Evolutionary conservation across 2,329 filamentous ascomycete genomes (phyloP).

Genomic region (Aureobasidium pullulans): DNA sequence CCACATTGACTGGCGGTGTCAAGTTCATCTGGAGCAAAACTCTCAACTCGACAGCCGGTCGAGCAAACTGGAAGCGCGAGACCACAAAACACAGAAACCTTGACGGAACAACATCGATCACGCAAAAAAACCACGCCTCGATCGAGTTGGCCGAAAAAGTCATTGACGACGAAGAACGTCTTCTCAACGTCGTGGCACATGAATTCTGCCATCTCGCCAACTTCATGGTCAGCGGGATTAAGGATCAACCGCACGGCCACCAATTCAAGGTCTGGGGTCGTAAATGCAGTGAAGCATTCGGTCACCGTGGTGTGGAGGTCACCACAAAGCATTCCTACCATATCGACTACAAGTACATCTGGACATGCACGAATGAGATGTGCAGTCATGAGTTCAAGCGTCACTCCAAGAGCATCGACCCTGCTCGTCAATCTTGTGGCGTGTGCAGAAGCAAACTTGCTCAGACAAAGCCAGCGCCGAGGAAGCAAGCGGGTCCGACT

Average conservation of each 20-base stretch:
- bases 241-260: conserved; percentile 70
- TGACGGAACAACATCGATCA: background rate
- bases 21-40: conserved; percentile 67
- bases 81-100: conserved; percentile 28
- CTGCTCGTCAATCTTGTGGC: conserved; percentile 64
- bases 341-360: conserved; percentile 89
- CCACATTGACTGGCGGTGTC: conserved; percentile 60
- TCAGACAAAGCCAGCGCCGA: conserved; percentile 73
- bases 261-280: conserved; percentile 74
- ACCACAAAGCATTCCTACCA: conserved; percentile 86
- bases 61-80: conserved; percentile 44
- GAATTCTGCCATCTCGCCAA: conserved; percentile 94
- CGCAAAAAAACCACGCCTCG: conserved; percentile 49
- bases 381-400: conserved; percentile 71
- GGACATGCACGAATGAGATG: conserved; percentile 54
- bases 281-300: conserved; percentile 52
- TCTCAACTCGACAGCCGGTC: conserved; percentile 71
- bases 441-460: conserved; percentile 60
- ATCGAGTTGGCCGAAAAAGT: conserved; percentile 89
- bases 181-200: conserved; percentile 89
- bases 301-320: conserved; percentile 59
- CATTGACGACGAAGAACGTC: conserved; percentile 66
- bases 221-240: conserved; percentile 75
- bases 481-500: conserved; percentile 25
- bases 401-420: conserved; percentile 80